phyloP scores from a whole-genome alignment of 2,329 filamentous ascomycete species.

The Pseudocercospora vitis region DNA sequence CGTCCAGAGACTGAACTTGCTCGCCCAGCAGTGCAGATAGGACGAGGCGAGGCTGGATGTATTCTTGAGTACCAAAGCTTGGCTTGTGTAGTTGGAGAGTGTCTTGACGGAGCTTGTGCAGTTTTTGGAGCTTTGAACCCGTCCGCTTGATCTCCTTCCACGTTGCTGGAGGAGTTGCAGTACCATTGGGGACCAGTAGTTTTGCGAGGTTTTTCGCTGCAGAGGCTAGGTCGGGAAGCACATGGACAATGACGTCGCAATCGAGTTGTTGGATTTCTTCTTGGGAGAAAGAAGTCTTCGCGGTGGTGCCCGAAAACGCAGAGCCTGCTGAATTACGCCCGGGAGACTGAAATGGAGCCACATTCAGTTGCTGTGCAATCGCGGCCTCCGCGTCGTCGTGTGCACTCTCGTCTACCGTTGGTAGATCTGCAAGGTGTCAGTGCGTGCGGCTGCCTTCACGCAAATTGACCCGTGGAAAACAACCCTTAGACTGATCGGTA shows the following conservation, averaged over 20 bases:
- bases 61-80: slow-evolving; percentile 43
- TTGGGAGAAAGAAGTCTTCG: slow-evolving; percentile 48
- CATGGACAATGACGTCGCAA: slow-evolving; percentile 43
- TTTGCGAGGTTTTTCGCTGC: slow-evolving; percentile 33
- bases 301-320: slow-evolving; percentile 49
- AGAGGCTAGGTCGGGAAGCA: slow-evolving; percentile 40
- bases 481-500: slow-evolving; percentile 2
- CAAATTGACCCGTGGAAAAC: too few relatives aligned
- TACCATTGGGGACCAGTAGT: slow-evolving; percentile 33
- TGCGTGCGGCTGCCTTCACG: too few relatives aligned
- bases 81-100: slow-evolving; percentile 39
- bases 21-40: slow-evolving; percentile 42
- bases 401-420: slow-evolving; percentile 14
- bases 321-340: slow-evolving; percentile 33
- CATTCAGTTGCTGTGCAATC: slow-evolving; percentile 23
- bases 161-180: slow-evolving; percentile 26
- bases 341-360: slow-evolving; percentile 9
- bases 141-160: slow-evolving; percentile 37
- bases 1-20: slow-evolving; percentile 26
- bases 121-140: slow-evolving; percentile 42
- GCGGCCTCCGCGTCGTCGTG: slow-evolving; percentile 11
- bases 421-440: slow-evolving; percentile 8
- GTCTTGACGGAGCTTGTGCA: slow-evolving; percentile 39
- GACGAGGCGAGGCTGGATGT: slow-evolving; percentile 44
- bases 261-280: slow-evolving; percentile 47